Evolutionary conservation across 2,329 filamentous ascomycete species (phyloP), one percentile per base, ranked within the genome.

Genomic region (Epichloe typhina): DNA sequence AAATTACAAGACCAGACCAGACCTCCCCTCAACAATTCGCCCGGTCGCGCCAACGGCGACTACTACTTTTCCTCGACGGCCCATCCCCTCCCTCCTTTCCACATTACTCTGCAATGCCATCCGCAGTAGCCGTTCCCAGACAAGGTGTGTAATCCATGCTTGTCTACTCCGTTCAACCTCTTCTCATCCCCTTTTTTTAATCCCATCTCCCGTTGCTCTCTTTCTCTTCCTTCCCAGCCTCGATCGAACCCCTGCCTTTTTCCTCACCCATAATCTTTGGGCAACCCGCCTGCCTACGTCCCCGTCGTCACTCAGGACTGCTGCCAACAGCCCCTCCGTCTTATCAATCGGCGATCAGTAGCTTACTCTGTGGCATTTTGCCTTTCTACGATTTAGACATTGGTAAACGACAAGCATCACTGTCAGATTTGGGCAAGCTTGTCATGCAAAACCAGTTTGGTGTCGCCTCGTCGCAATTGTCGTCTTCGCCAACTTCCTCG

Each of bases 381-480:
- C 36, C 47, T 51, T 50, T 49, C 31, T 49, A 37, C 26, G 23
- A 52, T 52, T 39, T 50, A 66, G 64, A 63, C 57, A 55, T 58
- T 54, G 62, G 61, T 52, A 62, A 58, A 49, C 62, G 59, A 61
- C 66, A 69, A 60, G 64, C 67, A 53, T 67, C 67, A 53, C 68
- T 71, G 52, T 70, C 68, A 47, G 62, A 62, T 50, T 61, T 72
- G 52, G 67, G 69, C 50, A 71, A 71, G 62, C 63, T 69, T 64
- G 69, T 69, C 64, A 72, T 72, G 70, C 68, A 67, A 64, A 69
- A 64, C 58, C 64, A 69, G 57, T 62, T 67, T 45, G 62, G 60
- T 37, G 58, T 63, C 52, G 64, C 62, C 12, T 58, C 63, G 42
- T 62, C 63, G 49, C 58, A 56, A 26, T 54, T 51, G 39, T 52